A percentile compares a stretch with the other conserved stretches of the same genome.
Evolutionary conservation across 495 filamentous ascomycete genomes (phyloP).

Genomic region (Lasiosphaeriaceae sp.): DNA sequence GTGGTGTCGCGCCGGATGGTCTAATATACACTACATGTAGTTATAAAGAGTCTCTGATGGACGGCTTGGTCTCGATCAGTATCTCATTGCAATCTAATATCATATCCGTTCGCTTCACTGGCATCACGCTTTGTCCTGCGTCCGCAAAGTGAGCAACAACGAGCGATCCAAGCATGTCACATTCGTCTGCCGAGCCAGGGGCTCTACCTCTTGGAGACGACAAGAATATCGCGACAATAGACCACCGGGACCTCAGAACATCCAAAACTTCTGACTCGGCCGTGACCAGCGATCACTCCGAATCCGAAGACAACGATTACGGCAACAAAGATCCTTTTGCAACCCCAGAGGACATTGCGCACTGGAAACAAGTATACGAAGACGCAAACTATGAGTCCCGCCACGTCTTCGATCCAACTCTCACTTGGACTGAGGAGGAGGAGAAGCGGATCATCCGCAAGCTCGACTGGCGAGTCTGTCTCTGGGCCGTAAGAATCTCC

Average conservation of each 20-base stretch:
- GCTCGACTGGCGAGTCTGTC: constrained; percentile 46
- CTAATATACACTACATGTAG: background rate
- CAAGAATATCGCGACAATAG: background rate
- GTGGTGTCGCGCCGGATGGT: background rate
- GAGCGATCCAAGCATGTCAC: background rate
- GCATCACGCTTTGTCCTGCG: too few relatives aligned
- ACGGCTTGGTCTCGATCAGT: too few relatives aligned
- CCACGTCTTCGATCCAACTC: constrained; percentile 49
- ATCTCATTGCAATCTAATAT: too few relatives aligned
- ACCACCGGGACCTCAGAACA: background rate
- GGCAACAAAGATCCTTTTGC: background rate
- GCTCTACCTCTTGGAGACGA: background rate
- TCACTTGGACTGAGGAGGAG: constrained; percentile 52
- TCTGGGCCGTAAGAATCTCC: constrained; percentile 44
- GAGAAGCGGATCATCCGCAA: constrained; percentile 50
- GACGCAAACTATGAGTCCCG: constrained; percentile 47
- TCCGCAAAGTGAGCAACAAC: background rate
- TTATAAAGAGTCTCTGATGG: background rate
- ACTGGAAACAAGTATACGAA: constrained; percentile 44
- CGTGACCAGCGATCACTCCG: background rate
- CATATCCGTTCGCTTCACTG: too few relatives aligned
- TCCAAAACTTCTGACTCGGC: background rate
- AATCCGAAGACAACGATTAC: background rate
- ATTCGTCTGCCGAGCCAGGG: background rate
- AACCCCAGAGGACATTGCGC: background rate